These are phyloP conservation scores for Streptanthus diversifolius DNA, from an alignment of 345 rosid genomes.

Conservation along the genomic window DNA sequence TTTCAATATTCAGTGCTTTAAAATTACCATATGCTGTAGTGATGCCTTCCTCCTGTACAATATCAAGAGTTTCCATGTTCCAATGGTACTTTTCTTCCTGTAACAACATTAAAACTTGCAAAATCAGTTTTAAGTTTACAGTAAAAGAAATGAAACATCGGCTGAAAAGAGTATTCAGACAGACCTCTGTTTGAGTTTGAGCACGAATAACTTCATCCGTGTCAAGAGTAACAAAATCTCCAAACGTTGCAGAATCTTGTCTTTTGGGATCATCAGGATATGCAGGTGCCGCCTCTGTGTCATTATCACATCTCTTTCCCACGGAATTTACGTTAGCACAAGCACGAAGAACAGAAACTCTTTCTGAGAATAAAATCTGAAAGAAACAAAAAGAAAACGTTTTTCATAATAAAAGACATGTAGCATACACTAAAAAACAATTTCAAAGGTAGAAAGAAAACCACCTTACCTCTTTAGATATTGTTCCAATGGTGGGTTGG, in stretches of 20 bases:
- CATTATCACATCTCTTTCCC: conserved; percentile 2
- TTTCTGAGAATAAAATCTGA: conserved; percentile 24
- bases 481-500: background rate
- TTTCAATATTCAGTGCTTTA: background rate
- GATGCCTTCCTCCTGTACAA: conserved; percentile 35
- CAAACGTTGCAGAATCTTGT: conserved; percentile 16
- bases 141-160: conserved; percentile 2
- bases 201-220: conserved; percentile 1
- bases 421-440: background rate
- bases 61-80: conserved; percentile 41
- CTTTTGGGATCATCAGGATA: conserved; percentile 6
- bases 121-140: background rate
- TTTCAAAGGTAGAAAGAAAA: background rate
- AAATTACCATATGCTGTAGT: conserved; percentile 26
- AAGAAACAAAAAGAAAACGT: background rate
- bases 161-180: background rate
- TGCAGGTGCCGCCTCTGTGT: background rate
- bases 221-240: conserved; percentile 10
- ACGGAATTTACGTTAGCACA: background rate
- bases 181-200: conserved; percentile 9
- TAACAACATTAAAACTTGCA: background rate
- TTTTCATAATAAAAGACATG: background rate
- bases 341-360: conserved; percentile 12
- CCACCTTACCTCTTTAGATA: conserved; percentile 14
- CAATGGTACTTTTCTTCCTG: conserved; percentile 38